A percentile compares a stretch with the other conserved stretches of the same genome.
These are phyloP conservation scores for Salvia hispanica DNA, from an alignment of 257 asterid species.

Conservation along the genomic window DNA sequence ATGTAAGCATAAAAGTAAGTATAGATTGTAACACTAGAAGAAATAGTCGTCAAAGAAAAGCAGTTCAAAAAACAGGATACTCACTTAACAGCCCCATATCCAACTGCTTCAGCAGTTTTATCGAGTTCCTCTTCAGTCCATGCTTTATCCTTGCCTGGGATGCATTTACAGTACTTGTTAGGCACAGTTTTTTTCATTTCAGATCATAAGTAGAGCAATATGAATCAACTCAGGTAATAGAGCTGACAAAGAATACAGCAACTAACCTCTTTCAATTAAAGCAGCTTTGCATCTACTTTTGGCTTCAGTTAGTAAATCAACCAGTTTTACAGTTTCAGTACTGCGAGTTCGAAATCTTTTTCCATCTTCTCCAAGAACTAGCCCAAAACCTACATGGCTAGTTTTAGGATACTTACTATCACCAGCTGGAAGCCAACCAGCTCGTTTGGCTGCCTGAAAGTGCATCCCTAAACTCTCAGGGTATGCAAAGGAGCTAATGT, in stretches of 20 bases:
- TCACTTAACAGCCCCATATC: constrained; percentile 97
- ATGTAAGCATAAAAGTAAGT: too few relatives aligned
- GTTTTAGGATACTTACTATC: constrained; percentile 68
- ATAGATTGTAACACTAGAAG: not conserved
- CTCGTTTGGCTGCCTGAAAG: constrained; percentile 81
- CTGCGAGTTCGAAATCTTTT: constrained; percentile 87
- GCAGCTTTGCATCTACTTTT: constrained; percentile 72
- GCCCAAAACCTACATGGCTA: constrained; percentile 91
- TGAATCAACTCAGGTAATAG: not conserved
- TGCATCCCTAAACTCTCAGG: constrained; percentile 27
- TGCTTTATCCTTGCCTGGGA: constrained; percentile 68
- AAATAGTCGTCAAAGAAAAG: constrained; percentile 16
- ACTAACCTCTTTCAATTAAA: constrained; percentile 75
- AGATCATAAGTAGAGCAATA: not conserved
- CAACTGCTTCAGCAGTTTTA: constrained; percentile 90
- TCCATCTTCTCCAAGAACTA: constrained; percentile 93
- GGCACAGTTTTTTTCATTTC: constrained; percentile 19
- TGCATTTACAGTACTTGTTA: constrained; percentile 27
- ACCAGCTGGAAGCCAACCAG: constrained; percentile 89
- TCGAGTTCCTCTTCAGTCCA: constrained; percentile 94
- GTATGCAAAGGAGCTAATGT: constrained; percentile 16
- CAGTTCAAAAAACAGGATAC: constrained; percentile 28
- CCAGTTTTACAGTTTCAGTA: constrained; percentile 85
- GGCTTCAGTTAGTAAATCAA: constrained; percentile 92
- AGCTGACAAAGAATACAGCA: constrained; percentile 18